Base-by-base conservation (phyloP, 2,329 filamentous ascomycete genomes). In the Taxawa tesnikishii region DNA sequence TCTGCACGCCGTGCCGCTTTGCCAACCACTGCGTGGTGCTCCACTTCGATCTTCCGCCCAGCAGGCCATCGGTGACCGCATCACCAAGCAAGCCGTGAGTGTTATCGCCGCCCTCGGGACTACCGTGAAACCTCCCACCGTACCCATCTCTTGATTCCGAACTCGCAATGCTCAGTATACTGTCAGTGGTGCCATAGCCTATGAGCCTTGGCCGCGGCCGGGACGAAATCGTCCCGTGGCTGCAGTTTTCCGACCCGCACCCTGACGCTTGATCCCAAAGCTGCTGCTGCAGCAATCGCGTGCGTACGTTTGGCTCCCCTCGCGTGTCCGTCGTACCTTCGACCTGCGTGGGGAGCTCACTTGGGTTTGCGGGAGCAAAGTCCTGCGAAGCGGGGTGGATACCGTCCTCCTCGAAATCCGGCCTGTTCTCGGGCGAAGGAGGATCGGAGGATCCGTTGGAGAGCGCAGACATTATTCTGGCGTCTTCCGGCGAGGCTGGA, bases 201-300 rank as follows among this genome's bases (percentile, higher is more conserved):
- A 67, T 64, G 30, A 68, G 72, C 28, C 30, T 27, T 15, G 36
- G 34, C 8, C 58, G 59, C 1, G 79, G 68, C 23, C 74, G 63
- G 2, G 81, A 78, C 26, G 81, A 84, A 48, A 87, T 83, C 11
- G 80, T 81, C 44, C 82, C 83, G 58, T 90, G 79, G 45, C 70
- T 67, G 60, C 77, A 83, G 24, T 50, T 40, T n/a, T 49, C 44
- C 9, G 44, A 46, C 12, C 51, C 54, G 31, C 44, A 51, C 16
- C 44, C 45, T 16, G 48, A 44, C 9, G 39, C 44, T 21, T 43
- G 45, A 33, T 56, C 58, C 48, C 42, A 52, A 26, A 50, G 46
- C 24, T 55, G 45, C 28, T 57, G 48, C 27, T 48, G 49, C 31
- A 63, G 44, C 31, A 65, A 40, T 13, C 53, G 47, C 11, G 59